phyloP scores from a whole-genome alignment of 345 rosid species.

The Mangifera indica region DNA sequence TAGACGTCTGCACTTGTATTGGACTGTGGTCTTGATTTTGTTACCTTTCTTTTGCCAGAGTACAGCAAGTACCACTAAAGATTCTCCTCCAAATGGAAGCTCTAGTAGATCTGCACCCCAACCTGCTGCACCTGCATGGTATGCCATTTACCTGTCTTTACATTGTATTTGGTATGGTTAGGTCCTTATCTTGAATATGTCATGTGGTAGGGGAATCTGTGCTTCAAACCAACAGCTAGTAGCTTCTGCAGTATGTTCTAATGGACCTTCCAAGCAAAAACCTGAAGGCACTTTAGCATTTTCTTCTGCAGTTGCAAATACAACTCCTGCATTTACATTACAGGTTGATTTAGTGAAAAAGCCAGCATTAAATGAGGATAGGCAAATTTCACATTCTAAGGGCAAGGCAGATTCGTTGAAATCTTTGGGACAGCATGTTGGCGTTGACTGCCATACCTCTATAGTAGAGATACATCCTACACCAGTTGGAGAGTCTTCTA shows the following conservation, averaged over 20 bases:
- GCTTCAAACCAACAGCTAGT: conserved; percentile 43
- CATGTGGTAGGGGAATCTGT: conserved; percentile 58
- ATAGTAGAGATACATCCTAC: conserved; percentile 31
- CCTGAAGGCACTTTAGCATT: conserved; percentile 40
- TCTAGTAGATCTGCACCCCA: conserved; percentile 52
- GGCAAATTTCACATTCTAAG: conserved; percentile 24
- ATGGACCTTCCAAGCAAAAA: conserved; percentile 56
- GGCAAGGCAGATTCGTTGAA: conserved; percentile 32
- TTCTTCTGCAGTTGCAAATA: conserved; percentile 43
- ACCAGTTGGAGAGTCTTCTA: conserved; percentile 29
- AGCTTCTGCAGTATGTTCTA: conserved; percentile 38
- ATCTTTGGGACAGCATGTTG: conserved; percentile 33
- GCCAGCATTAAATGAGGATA: conserved; percentile 35
- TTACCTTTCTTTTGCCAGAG: conserved; percentile 38
- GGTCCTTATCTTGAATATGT: conserved; percentile 28
- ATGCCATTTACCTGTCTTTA: conserved; percentile 22
- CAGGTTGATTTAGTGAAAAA: conserved; percentile 35
- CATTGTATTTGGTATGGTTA: not conserved
- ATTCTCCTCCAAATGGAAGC: conserved; percentile 66
- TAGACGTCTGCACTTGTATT: not conserved
- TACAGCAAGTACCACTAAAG: conserved; percentile 35
- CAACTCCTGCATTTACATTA: conserved; percentile 35
- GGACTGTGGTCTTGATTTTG: not conserved
- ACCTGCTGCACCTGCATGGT: conserved; percentile 95
- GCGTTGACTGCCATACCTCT: conserved; percentile 26